Evolutionary conservation across 768 basidiomycete genomes (phyloP).

Genomic region (Pleurotus ostreatus): DNA sequence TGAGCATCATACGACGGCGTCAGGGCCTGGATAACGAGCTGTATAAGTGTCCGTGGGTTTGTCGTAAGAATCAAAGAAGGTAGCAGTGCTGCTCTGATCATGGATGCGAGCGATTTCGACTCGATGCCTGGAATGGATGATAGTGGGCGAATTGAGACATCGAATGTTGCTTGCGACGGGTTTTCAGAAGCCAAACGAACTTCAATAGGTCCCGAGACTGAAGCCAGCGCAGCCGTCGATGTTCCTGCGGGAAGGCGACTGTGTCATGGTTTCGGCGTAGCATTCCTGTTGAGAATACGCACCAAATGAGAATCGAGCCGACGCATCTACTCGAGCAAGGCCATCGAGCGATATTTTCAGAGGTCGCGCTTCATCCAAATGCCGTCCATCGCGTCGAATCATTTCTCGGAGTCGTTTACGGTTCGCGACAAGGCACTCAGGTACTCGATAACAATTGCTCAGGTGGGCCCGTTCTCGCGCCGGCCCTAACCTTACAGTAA

Average conservation of each 20-base stretch:
- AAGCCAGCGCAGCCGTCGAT: slow-evolving; percentile 49
- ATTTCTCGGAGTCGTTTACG: not conserved
- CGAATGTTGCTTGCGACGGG: slow-evolving; percentile 70
- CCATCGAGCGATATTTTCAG: slow-evolving; percentile 49
- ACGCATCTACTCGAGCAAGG: slow-evolving; percentile 72
- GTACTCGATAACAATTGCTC: too few species aligned
- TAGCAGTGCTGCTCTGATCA: slow-evolving; percentile 52
- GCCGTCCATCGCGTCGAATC: slow-evolving; percentile 33
- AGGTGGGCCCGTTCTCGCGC: too few species aligned
- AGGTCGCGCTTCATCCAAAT: slow-evolving; percentile 27
- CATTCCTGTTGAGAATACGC: slow-evolving; percentile 12
- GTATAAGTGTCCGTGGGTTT: slow-evolving; percentile 70
- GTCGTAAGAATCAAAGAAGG: slow-evolving; percentile 63
- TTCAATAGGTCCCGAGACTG: slow-evolving; percentile 79
- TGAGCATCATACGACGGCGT: slow-evolving; percentile 19
- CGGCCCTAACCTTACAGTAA: too few species aligned
- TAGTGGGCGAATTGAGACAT: slow-evolving; percentile 69
- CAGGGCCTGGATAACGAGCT: slow-evolving; percentile 72
- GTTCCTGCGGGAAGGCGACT: slow-evolving; percentile 19
- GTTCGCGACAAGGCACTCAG: too few species aligned
- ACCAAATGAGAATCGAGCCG: slow-evolving; percentile 70
- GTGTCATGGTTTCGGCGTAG: slow-evolving; percentile 5
- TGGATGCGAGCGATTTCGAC: slow-evolving; percentile 53
- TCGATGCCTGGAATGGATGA: slow-evolving; percentile 66
- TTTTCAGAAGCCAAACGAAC: slow-evolving; percentile 66